These are phyloP conservation scores for Yarrowia sp. DNA, from an alignment of 805 yeast genomes.

Conservation along the genomic window DNA sequence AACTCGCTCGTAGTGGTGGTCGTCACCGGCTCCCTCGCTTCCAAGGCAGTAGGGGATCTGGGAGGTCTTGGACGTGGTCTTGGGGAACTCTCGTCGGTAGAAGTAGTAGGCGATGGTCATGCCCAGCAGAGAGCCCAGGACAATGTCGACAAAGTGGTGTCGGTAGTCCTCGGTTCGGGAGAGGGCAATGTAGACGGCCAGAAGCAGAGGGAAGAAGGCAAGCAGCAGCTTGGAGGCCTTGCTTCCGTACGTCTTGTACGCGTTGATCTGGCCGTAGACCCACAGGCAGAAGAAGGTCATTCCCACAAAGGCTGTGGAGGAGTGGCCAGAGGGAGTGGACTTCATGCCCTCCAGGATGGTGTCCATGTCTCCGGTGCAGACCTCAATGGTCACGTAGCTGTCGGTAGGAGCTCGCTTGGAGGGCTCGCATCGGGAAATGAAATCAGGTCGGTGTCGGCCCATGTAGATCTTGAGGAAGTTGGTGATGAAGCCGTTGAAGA, in stretches of 20 bases:
- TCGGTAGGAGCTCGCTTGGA: constrained; percentile 51
- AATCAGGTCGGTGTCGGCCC: constrained; percentile 92
- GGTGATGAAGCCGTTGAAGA: constrained; percentile 59
- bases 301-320: constrained; percentile 53
- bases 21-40: constrained; percentile 16
- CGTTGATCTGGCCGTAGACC: constrained; percentile 45
- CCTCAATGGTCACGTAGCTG: constrained; percentile 36
- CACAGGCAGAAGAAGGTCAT: constrained; percentile 49
- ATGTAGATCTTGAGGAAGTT: constrained; percentile 77
- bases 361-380: constrained; percentile 39
- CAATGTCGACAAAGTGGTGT: constrained; percentile 85
- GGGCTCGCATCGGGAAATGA: constrained; percentile 81
- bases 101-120: constrained; percentile 54
- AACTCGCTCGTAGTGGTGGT: constrained; percentile 20
- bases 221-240: constrained; percentile 16
- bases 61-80: constrained; percentile 13
- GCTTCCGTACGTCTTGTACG: constrained; percentile 18
- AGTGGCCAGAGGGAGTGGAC: constrained; percentile 59
- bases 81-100: constrained; percentile 38
- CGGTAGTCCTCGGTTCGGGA: constrained; percentile 87
- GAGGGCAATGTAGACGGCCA: constrained; percentile 75
- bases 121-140: constrained; percentile 73
- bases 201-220: constrained; percentile 41
- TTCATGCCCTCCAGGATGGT: constrained; percentile 52
- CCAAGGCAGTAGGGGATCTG: constrained; percentile 18